Evolutionary conservation across 768 basidiomycete species (phyloP).

Genomic region (Panus rudis): DNA sequence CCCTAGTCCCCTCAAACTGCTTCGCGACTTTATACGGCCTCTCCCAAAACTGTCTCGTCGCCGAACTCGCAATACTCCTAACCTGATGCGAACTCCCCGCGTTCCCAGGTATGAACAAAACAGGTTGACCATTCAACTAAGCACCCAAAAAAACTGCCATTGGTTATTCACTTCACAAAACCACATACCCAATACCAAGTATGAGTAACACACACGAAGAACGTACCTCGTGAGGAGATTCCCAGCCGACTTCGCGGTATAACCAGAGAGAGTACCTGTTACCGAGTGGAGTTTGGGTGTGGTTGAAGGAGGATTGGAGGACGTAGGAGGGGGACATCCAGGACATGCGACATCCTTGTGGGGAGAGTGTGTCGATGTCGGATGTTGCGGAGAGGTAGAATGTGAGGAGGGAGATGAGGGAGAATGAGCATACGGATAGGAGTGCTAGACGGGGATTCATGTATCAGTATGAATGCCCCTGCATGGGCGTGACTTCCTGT

Average conservation of each 20-base stretch:
- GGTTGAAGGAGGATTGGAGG: slow-evolving; percentile 59
- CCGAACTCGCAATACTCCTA: slow-evolving; percentile 90
- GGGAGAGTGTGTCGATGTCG: slow-evolving; percentile 49
- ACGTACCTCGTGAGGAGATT: slow-evolving; percentile 51
- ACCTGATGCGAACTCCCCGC: slow-evolving; percentile 93
- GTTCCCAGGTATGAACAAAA: slow-evolving; percentile 95
- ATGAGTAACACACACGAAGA: not conserved
- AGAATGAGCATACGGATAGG: too few relatives aligned
- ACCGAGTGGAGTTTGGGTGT: slow-evolving; percentile 64
- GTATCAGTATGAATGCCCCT: too few relatives aligned
- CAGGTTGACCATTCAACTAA: slow-evolving; percentile 57
- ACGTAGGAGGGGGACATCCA: slow-evolving; percentile 93
- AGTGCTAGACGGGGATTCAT: too few relatives aligned
- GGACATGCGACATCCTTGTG: slow-evolving; percentile 94
- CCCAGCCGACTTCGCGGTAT: slow-evolving; percentile 88
- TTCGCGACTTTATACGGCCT: slow-evolving; percentile 48
- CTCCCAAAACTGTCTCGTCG: slow-evolving; percentile 70
- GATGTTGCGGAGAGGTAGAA: slow-evolving; percentile 24
- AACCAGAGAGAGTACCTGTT: slow-evolving; percentile 79
- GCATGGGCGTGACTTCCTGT: too few relatives aligned
- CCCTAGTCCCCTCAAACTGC: slow-evolving; percentile 39
- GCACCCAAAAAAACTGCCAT: slow-evolving; percentile 10
- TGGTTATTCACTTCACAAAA: not conserved
- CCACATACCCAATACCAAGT: slow-evolving; percentile 5
- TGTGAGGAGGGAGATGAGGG: slow-evolving; percentile 14